Base-by-base conservation (phyloP, 176 grass and related monocot species). In the Stipa capillata region DNA sequence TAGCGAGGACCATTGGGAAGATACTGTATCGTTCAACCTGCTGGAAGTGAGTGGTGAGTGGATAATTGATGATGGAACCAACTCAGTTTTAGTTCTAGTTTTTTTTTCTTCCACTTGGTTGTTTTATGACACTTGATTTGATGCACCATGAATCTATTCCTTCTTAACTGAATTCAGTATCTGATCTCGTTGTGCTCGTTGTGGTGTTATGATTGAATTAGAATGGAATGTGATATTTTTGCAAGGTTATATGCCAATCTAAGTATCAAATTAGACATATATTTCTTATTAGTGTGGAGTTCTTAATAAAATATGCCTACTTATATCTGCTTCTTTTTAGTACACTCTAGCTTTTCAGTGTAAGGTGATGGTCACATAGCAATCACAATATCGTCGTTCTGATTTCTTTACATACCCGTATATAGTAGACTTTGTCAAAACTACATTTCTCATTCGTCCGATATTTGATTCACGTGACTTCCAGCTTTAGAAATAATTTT, bases 31-130 rank as follows among this genome's bases (percentile, higher is more conserved):
- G 2, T 91, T 97, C 84, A 94, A 91, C 79, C 78, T 94, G 71
- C 69, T 91, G 24, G 89, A 94, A n/a, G 45, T 90, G 79, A 91
- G 94, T 62, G 94, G 89, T 97, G 36, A 94, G 91, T 33, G 15
- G 23, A 42, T 41, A n/a, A 42, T 41, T n/a, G 39, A 42, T 44
- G 55, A 44, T 20, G 0, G 39, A 76, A 60, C 53, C 16, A 59
- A 5, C 31, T 18, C 37, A n/a, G 16, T 55, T 7, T 25, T 74
- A 13, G 32, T 44, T 76, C 18, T 58, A 24, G 2, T 66, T 42
- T 7, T 15, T 68, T 7, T 65, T 36, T 56, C 4, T 39, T n/a
- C 7, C 1, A 31, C 5, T 20, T 64, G 34, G 2, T 53, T 72
- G 35, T 41, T 58, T 61, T 1, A 4, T 85, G 18, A 52, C n/a